Conservation (phyloP, 148 eudicot genomes). For the Fagopyrum homotropicum region DNA sequence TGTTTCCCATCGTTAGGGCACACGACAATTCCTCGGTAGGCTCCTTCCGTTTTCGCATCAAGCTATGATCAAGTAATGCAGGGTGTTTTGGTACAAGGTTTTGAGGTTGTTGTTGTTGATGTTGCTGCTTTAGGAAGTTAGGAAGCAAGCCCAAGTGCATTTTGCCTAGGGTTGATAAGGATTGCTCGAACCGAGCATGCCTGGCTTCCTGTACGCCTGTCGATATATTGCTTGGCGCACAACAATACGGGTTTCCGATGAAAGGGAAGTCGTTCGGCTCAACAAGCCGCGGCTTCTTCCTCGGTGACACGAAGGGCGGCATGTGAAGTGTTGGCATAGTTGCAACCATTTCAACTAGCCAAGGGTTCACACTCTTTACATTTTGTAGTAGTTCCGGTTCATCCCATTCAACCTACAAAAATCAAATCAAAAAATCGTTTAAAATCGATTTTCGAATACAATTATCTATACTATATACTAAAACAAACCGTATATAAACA, state of each 20-base stretch:
- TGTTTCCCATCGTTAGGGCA: slow-evolving; percentile 46
- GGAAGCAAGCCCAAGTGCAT: slow-evolving; percentile 48
- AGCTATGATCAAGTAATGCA: slow-evolving; percentile 15
- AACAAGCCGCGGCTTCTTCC: slow-evolving; percentile 30
- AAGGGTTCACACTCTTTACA: slow-evolving; percentile 42
- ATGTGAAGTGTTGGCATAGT: slow-evolving; percentile 34
- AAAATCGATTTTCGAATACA: background rate
- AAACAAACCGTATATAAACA: background rate
- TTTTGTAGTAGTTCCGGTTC: slow-evolving; percentile 43
- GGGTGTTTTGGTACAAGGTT: background rate
- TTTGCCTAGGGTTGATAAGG: slow-evolving; percentile 53
- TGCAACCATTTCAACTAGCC: slow-evolving; percentile 39
- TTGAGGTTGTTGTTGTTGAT: background rate
- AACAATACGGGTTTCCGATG: slow-evolving; percentile 23
- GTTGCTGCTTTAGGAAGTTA: slow-evolving; percentile 10
- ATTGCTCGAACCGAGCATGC: slow-evolving; percentile 82
- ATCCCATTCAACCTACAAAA: slow-evolving; percentile 39
- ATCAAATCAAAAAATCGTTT: background rate
- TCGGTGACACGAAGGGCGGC: slow-evolving; percentile 35
- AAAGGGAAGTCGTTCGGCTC: slow-evolving; percentile 30
- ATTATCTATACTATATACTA: background rate
- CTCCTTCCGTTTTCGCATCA: slow-evolving; percentile 18
- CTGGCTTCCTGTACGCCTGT: slow-evolving; percentile 99
- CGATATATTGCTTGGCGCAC: slow-evolving; percentile 48
- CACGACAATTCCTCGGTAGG: slow-evolving; percentile 29